These are phyloP conservation scores for Botrytis tulipae DNA, from an alignment of 2,329 filamentous ascomycete genomes.

Conservation along the genomic window DNA sequence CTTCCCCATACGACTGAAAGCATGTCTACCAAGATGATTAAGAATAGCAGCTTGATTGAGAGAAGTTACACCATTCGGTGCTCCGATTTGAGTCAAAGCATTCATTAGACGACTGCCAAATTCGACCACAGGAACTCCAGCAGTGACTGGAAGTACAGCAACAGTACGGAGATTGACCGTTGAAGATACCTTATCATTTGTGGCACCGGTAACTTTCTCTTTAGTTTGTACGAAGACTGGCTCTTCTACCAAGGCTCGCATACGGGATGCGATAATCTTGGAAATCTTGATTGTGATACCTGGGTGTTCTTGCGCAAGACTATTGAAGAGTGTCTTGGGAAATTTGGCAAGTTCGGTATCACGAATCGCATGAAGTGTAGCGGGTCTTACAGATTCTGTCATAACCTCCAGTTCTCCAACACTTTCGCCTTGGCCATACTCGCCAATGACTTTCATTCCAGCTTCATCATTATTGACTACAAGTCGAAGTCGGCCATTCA, in stretches of 20 bases:
- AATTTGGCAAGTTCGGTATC: slow-evolving; percentile 97
- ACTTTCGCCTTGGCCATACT: slow-evolving; percentile 96
- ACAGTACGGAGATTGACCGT: slow-evolving; percentile 92
- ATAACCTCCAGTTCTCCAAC: slow-evolving; percentile 96
- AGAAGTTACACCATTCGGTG: slow-evolving; percentile 84
- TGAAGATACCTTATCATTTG: slow-evolving; percentile 70
- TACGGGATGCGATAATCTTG: slow-evolving; percentile 94
- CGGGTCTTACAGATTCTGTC: slow-evolving; percentile 87
- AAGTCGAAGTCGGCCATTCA: slow-evolving; percentile 85
- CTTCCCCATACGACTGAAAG: slow-evolving; percentile 97
- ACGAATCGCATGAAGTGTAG: slow-evolving; percentile 90
- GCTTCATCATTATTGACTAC: slow-evolving; percentile 80
- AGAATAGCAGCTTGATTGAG: slow-evolving; percentile 92
- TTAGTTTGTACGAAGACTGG: slow-evolving; percentile 65
- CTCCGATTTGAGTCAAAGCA: slow-evolving; percentile 84
- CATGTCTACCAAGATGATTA: slow-evolving; percentile 91
- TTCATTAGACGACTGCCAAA: slow-evolving; percentile 88
- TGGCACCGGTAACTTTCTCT: slow-evolving; percentile 58
- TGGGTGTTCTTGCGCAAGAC: slow-evolving; percentile 91
- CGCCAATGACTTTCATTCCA: slow-evolving; percentile 80
- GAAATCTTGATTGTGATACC: slow-evolving; percentile 99
- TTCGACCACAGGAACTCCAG: slow-evolving; percentile 89
- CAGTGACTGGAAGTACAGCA: slow-evolving; percentile 84
- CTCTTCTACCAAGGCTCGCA: slow-evolving; percentile 85
- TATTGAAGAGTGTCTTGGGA: slow-evolving; percentile 94